Conservation (phyloP, 805 yeast genomes). For the Cyberlindnera misumaiensis region DNA sequence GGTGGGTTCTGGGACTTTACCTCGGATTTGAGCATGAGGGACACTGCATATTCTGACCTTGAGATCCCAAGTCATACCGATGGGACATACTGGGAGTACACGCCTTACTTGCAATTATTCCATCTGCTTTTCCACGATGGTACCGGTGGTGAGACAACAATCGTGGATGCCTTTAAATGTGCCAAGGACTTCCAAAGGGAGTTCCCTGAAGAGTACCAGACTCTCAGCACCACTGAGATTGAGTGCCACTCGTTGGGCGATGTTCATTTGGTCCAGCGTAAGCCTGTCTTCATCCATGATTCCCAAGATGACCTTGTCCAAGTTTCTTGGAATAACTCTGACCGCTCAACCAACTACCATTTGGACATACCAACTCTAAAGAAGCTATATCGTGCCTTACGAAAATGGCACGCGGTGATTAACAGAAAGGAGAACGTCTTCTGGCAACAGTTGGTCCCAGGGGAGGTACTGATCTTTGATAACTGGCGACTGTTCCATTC, state of each 20-base stretch:
- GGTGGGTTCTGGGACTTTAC: constrained; percentile 83
- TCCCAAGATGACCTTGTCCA: constrained; percentile 46
- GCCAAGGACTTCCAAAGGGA: constrained; percentile 41
- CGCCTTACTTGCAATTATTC: constrained; percentile 66
- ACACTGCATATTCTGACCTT: constrained; percentile 65
- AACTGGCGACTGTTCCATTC: constrained; percentile 72
- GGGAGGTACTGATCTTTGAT: constrained; percentile 60
- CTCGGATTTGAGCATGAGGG: constrained; percentile 57
- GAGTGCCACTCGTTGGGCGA: constrained; percentile 79
- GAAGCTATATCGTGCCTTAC: constrained; percentile 47
- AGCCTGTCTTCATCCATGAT: constrained; percentile 53
- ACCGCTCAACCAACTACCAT: constrained; percentile 49
- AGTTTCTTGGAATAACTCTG: constrained; percentile 67
- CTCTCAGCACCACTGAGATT: constrained; percentile 42
- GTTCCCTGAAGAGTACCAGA: constrained; percentile 44
- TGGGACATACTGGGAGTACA: constrained; percentile 69
- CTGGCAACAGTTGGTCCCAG: constrained; percentile 52
- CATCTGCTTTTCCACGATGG: constrained; percentile 61
- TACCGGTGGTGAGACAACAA: constrained; percentile 59
- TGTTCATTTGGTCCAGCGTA: constrained; percentile 57
- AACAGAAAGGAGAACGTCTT: constrained; percentile 43
- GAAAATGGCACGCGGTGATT: constrained; percentile 49
- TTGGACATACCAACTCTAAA: constrained; percentile 37
- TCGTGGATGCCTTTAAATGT: constrained; percentile 60
- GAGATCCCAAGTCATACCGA: constrained; percentile 63